Percentiles rank a stretch among this genome's conserved stretches.
phyloP scores from a whole-genome alignment of 2,329 filamentous ascomycete species.

The Xylariomycetidae sp. region DNA sequence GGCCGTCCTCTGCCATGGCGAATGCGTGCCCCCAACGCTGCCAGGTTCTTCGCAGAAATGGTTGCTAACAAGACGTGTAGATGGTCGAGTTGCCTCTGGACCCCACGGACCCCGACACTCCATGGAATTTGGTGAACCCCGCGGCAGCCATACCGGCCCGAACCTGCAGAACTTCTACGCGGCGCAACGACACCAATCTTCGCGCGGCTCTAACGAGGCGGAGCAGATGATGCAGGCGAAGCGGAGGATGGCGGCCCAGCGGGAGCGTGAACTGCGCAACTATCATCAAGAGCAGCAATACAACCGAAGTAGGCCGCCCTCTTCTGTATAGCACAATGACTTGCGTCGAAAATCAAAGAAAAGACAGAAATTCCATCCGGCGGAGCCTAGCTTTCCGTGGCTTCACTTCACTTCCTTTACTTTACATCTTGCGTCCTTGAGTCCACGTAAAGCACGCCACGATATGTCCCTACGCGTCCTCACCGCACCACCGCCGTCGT shows the following conservation, averaged over 20 bases:
- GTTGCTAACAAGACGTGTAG: conserved; percentile 41
- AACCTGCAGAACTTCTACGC: conserved; percentile 94
- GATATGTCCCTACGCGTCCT: conserved; percentile 16
- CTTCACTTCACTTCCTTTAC: conserved; percentile 19
- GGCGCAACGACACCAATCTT: conserved; percentile 81
- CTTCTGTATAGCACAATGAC: conserved; percentile 60
- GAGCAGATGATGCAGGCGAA: conserved; percentile 99
- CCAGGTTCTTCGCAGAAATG: conserved; percentile 16
- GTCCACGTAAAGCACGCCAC: conserved; percentile 21
- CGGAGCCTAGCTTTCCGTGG: conserved; percentile 20
- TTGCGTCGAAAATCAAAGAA: conserved; percentile 32
- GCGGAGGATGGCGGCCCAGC: conserved; percentile 97
- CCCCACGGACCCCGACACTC: conserved; percentile 63
- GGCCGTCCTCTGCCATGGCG: no score
- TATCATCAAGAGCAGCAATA: conserved; percentile 99
- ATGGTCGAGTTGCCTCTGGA: conserved; percentile 61
- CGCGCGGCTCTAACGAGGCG: conserved; percentile 79
- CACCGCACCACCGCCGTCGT: conserved; percentile 13
- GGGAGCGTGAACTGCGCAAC: conserved; percentile 97
- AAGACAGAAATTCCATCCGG: conserved; percentile 30
- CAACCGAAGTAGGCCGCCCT: conserved; percentile 93
- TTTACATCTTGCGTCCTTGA: conserved; percentile 23
- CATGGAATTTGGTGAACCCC: conserved; percentile 71
- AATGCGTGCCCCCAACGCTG: no score
- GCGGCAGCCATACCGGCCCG: conserved; percentile 63